Percentiles rank a stretch among this genome's conserved stretches.
Conservation (phyloP, 2,329 filamentous ascomycete species). For the Cladosporium colombiae region DNA sequence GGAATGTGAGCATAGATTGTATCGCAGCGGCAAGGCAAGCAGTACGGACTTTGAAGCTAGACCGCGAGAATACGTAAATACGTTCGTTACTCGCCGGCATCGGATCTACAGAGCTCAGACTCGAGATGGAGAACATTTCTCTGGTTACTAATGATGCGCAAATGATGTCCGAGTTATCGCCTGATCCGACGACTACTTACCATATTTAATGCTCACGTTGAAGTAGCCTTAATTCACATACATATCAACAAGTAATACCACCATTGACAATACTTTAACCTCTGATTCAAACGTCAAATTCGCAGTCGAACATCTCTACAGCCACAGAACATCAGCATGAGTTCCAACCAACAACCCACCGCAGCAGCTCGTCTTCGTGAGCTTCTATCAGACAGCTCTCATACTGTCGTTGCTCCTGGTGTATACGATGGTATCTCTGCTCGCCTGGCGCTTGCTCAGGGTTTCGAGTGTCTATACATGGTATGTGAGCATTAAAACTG, state of each 20-base stretch:
- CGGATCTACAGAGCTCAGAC: conserved; percentile 15
- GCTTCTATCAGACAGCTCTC: conserved; percentile 35
- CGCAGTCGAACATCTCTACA: not conserved
- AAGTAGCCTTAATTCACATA: not conserved
- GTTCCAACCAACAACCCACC: conserved; percentile 26
- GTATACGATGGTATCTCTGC: conserved; percentile 70
- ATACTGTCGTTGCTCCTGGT: conserved; percentile 59
- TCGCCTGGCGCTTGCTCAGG: conserved; percentile 61
- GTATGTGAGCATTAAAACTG: conserved; percentile 41
- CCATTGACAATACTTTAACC: not conserved
- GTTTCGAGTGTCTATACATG: conserved; percentile 69
- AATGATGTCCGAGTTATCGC: not conserved
- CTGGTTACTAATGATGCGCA: conserved; percentile 16
- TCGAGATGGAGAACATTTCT: conserved; percentile 4
- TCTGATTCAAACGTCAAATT: not conserved
- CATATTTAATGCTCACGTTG: not conserved
- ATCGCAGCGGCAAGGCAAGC: too few relatives aligned
- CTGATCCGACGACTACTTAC: not conserved
- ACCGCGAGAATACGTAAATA: too few relatives aligned
- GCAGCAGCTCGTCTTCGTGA: conserved; percentile 32
- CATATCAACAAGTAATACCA: not conserved
- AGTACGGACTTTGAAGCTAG: too few relatives aligned
- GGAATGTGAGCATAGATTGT: too few relatives aligned
- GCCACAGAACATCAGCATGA: conserved; percentile 24
- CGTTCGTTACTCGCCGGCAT: conserved; percentile 1